Evolutionary conservation across 805 yeast species (phyloP).

Genomic region (Yamadazyma laniorum): DNA sequence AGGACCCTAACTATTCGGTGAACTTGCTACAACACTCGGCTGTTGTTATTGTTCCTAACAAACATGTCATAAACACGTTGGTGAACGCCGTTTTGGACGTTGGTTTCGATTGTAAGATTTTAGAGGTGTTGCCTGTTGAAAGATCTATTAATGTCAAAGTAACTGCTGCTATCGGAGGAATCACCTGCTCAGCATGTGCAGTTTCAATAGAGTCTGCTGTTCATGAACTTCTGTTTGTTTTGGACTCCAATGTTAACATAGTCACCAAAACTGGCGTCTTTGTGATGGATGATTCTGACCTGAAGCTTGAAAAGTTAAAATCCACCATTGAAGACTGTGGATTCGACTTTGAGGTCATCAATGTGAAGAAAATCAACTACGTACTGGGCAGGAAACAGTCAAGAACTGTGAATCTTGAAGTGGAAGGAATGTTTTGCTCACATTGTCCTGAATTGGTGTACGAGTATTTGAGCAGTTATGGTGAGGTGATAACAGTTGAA

Average conservation of each 20-base stretch:
- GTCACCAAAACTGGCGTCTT: slow-evolving; percentile 66
- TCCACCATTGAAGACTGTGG: slow-evolving; percentile 65
- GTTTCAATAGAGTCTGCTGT: slow-evolving; percentile 51
- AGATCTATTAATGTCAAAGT: slow-evolving; percentile 49
- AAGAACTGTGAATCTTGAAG: slow-evolving; percentile 54
- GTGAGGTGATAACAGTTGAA: slow-evolving; percentile 55
- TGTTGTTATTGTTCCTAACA: slow-evolving; percentile 50
- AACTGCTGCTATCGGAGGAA: slow-evolving; percentile 66
- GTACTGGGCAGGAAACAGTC: slow-evolving; percentile 48
- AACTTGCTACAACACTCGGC: slow-evolving; percentile 54
- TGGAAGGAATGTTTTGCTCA: slow-evolving; percentile 68
- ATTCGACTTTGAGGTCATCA: slow-evolving; percentile 54
- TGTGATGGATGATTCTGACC: slow-evolving; percentile 45
- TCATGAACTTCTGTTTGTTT: slow-evolving; percentile 49
- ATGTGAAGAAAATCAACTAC: slow-evolving; percentile 43
- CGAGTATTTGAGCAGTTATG: slow-evolving; percentile 48
- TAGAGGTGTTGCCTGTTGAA: slow-evolving; percentile 60
- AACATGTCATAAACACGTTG: slow-evolving; percentile 40
- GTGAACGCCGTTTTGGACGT: slow-evolving; percentile 25
- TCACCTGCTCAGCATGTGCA: slow-evolving; percentile 73
- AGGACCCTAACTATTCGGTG: slow-evolving; percentile 43
- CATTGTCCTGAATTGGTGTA: slow-evolving; percentile 63
- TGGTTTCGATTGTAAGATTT: slow-evolving; percentile 47
- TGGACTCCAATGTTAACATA: slow-evolving; percentile 52
- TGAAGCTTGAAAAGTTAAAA: slow-evolving; percentile 40